Evolutionary conservation across 148 eudicot species (phyloP), one percentile per base, ranked within the genome.

Genomic region (Fagopyrum tataricum): DNA sequence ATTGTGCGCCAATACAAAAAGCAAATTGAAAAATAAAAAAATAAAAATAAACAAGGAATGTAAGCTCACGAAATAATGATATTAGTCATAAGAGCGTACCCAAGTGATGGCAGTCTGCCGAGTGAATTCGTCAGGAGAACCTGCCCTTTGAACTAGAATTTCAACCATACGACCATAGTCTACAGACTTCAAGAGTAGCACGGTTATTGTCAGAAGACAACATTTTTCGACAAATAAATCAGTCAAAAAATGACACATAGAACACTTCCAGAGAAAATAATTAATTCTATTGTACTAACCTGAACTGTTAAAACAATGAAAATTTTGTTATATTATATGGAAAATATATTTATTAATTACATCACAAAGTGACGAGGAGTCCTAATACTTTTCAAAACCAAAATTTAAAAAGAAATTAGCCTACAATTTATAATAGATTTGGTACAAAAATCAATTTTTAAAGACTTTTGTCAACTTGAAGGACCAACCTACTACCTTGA

Each of bases 81-180:
- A 4, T 18, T 10, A 26, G 26, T 4, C 24, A 21, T 37, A 15
- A 68, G 21, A 42, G 24, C 87, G 77, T 88, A 95, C 99, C 99
- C 99, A 95, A 39, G 99, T 95, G 74, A 92, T 95, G 62, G 99
- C 91, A 79, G 97, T 95, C 85, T 88, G 87, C 40, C 99, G 88
- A 73, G 99, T 95, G 76, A 91, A 95, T 81, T 84, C 99, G 83
- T 95, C 99, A 56, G 81, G 74, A 41, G 97, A 87, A 77, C 87
- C 85, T 41, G 99, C 99, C 84, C 99, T 87, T 73, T 92, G 92
- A 71, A 95, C 96, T 83, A 95, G 83, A 76, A 95, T 95, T 86
- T 95, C 94, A 78, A 96, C 97, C 97, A 95, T 95, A 81, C 99
- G 97, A 81, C 99, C 99, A 85, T 91, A 95, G 83, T 95, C 99